These are phyloP conservation scores for Raffaelea deltoideospora DNA, from an alignment of 2,329 filamentous ascomycete species.

Conservation along the genomic window DNA sequence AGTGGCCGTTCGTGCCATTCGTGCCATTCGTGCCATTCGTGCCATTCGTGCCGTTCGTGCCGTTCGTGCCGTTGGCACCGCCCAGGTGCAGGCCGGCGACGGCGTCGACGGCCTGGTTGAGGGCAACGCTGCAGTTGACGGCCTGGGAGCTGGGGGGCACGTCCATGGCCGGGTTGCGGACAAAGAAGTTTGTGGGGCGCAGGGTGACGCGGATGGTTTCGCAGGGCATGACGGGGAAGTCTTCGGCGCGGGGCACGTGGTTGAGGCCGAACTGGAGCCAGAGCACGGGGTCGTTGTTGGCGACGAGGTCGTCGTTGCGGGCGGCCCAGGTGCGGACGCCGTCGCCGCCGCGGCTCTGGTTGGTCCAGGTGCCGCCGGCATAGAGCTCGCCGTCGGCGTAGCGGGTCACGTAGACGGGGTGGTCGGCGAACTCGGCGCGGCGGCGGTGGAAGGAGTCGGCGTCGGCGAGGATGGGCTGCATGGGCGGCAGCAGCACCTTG, in stretches of 20 bases:
- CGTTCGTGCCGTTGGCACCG: too few species aligned
- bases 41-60: too few species aligned
- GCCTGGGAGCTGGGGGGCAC: conserved; percentile 25
- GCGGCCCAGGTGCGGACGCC: conserved; percentile 12
- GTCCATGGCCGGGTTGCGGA: conserved; percentile 32
- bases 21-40: not conserved
- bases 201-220: conserved; percentile 35
- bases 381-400: conserved; percentile 26
- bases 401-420: conserved; percentile 29
- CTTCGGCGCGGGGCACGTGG: conserved; percentile 48
- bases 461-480: conserved; percentile 26
- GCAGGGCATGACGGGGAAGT: conserved; percentile 54
- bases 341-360: conserved; percentile 23
- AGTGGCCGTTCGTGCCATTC: not conserved
- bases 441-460: conserved; percentile 21
- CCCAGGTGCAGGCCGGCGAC: too few species aligned
- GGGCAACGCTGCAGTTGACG: too few species aligned
- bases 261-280: conserved; percentile 46
- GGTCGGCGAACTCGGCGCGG: conserved; percentile 24
- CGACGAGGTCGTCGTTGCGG: conserved; percentile 14
- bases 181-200: conserved; percentile 38
- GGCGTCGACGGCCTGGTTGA: too few species aligned
- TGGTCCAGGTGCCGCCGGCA: conserved; percentile 25
- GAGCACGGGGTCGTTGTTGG: conserved; percentile 21
- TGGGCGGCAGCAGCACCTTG: conserved; percentile 27